Evolutionary conservation across 192 early-diverging fungal genomes (phyloP), one percentile per base, ranked within the genome.

Genomic region (Geranomyces michiganensis): DNA sequence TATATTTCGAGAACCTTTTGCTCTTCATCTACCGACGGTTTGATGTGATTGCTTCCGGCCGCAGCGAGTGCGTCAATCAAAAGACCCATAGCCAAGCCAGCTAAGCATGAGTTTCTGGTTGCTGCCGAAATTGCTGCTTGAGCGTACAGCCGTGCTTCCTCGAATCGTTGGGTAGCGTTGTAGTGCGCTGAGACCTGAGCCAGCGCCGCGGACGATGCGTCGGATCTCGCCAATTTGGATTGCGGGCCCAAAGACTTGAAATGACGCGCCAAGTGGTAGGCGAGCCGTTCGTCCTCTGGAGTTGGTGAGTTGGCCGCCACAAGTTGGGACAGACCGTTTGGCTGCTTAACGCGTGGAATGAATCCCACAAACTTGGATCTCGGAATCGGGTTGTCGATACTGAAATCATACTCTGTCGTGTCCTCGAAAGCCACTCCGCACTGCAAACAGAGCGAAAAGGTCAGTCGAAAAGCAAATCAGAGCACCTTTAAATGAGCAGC

Each of bases 81-180:
- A 53, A 79, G 76, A n/a, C 77, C 84, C 44, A 68, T 67, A 5
- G 80, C 76, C 27, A 85, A 41, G 14, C 70, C 73, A 31, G 59
- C 62, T 3, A 81, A 46, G 17, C 72, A 74, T n/a, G 69, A 75
- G 61, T 84, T 82, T n/a, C 70, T 63, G 13, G 63, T 48, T 1
- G 76, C 69, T 13, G 80, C 77, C 19, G 61, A 72, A 29, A 80
- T 22, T 1, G 83, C 79, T 0, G 83, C 78, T 44, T 76, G 65
- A 21, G 78, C 85, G 65, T 87, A 85, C 55, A 81, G 61, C 51
- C 73, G 17, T 13, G 85, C 83, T 58, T 87, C 85, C 36, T 85
- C 81, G 41, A 62, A 80, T 36, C 81, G 36, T 6, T 70, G 67
- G 0, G 78, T 77, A 36, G 76, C 71, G 53, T 76, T 83, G 70